Evolutionary conservation across 2,329 filamentous ascomycete genomes (phyloP).

Genomic region (Alternaria infectoria): DNA sequence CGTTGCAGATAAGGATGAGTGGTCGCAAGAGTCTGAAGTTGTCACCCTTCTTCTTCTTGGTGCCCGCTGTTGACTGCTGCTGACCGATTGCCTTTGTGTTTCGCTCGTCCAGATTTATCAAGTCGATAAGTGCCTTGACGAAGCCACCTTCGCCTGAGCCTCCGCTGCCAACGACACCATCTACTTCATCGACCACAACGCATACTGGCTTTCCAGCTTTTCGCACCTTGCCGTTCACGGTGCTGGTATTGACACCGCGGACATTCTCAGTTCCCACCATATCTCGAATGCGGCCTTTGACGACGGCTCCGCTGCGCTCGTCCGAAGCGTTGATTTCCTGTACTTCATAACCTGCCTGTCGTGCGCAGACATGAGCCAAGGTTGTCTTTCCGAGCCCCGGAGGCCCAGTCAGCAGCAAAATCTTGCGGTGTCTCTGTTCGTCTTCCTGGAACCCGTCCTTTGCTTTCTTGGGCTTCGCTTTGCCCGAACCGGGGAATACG

Average conservation of each 20-base stretch:
- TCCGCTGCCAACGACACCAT: constrained; percentile 80
- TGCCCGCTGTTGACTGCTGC: constrained; percentile 40
- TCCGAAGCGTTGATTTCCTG: constrained; percentile 98
- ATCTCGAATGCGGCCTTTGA: constrained; percentile 88
- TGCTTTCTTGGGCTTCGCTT: constrained; percentile 58
- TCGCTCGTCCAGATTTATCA: constrained; percentile 84
- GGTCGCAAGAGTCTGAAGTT: constrained; percentile 87
- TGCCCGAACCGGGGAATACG: constrained; percentile 81
- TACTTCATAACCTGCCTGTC: constrained; percentile 93
- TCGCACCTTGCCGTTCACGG: constrained; percentile 61
- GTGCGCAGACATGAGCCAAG: constrained; percentile 91
- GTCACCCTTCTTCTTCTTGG: constrained; percentile 76
- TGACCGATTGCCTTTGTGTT: constrained; percentile 61
- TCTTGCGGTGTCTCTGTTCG: constrained; percentile 82
- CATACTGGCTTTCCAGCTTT: constrained; percentile 87
- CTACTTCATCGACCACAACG: constrained; percentile 94
- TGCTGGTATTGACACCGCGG: constrained; percentile 68
- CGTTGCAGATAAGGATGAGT: constrained; percentile 94
- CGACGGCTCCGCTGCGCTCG: constrained; percentile 86
- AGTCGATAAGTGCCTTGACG: constrained; percentile 90
- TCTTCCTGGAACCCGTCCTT: constrained; percentile 62
- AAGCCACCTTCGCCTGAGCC: constrained; percentile 85
- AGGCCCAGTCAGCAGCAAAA: constrained; percentile 87
- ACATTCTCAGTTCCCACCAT: constrained; percentile 95
- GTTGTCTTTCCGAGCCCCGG: constrained; percentile 97